These are phyloP conservation scores for Cercospora sojina DNA, from an alignment of 2,329 filamentous ascomycete genomes.

Conservation along the genomic window DNA sequence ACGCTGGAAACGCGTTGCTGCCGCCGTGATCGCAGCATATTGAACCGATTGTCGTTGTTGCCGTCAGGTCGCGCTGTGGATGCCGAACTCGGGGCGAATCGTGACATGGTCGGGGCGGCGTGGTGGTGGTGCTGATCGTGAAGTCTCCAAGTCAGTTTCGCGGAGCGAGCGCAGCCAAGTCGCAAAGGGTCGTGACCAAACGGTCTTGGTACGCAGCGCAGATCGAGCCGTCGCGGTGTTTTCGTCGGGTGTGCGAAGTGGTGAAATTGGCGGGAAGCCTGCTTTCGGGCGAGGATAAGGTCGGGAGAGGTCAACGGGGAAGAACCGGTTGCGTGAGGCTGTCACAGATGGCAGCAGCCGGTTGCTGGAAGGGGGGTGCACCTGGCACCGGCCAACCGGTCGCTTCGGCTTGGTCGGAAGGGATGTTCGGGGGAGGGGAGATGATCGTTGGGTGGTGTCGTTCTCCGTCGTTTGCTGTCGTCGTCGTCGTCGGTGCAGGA, in stretches of 20 bases:
- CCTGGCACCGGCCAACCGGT: not conserved
- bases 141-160: not conserved
- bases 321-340: constrained; percentile 2
- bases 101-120: not conserved
- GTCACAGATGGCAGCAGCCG: constrained; percentile 1
- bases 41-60: not conserved
- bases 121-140: not conserved
- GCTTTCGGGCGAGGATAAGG: constrained; percentile 4
- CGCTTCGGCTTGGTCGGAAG: not conserved
- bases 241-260: not conserved
- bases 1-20: constrained; percentile 35
- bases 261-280: not conserved
- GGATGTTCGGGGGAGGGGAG: not conserved
- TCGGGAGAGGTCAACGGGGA: not conserved
- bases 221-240: not conserved
- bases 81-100: not conserved
- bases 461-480: not conserved
- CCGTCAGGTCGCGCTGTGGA: not conserved
- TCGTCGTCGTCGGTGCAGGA: not conserved
- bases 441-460: not conserved
- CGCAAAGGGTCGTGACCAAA: constrained; percentile 2
- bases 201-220: not conserved
- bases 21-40: constrained; percentile 32
- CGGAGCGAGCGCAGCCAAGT: not conserved
- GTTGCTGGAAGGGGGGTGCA: constrained; percentile 4